A percentile compares a stretch with the other conserved stretches of the same genome.
These are phyloP conservation scores for Gaeumannomyces sp. DNA, from an alignment of 2,329 filamentous ascomycete genomes.

Conservation along the genomic window DNA sequence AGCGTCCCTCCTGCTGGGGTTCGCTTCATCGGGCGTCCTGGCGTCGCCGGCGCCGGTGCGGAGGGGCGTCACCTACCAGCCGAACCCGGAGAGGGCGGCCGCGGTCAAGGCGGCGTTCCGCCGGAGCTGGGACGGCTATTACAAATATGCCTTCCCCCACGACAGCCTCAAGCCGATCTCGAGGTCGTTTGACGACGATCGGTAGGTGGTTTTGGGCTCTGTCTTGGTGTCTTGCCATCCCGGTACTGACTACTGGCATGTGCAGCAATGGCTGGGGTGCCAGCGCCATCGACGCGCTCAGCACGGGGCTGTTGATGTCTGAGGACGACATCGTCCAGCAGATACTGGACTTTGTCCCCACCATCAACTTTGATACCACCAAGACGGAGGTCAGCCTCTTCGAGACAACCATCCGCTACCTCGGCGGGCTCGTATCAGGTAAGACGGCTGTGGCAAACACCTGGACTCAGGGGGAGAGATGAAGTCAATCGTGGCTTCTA, in stretches of 20 bases:
- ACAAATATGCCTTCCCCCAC: slow-evolving; percentile 67
- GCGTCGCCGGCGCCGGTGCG: slow-evolving; percentile 11
- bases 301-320: slow-evolving; percentile 73
- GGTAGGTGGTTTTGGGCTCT: slow-evolving; percentile 40
- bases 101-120: slow-evolving; percentile 64
- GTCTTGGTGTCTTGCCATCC: not conserved
- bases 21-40: slow-evolving; percentile 9
- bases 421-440: slow-evolving; percentile 75
- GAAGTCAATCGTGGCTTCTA: not conserved
- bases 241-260: slow-evolving; percentile 4
- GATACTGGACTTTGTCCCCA: slow-evolving; percentile 65
- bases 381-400: slow-evolving; percentile 65
- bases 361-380: slow-evolving; percentile 64
- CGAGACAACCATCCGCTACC: slow-evolving; percentile 84
- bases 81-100: slow-evolving; percentile 40
- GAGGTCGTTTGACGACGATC: slow-evolving; percentile 60
- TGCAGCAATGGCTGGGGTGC: slow-evolving; percentile 77
- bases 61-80: slow-evolving; percentile 15
- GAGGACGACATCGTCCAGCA: slow-evolving; percentile 59
- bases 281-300: slow-evolving; percentile 73
- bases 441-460: slow-evolving; percentile 10
- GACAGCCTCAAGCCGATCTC: slow-evolving; percentile 67
- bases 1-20: slow-evolving; percentile 5
- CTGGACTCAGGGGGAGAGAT: no score
- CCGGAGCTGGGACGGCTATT: slow-evolving; percentile 67